Percentiles rank a stretch among this genome's conserved stretches.
phyloP scores from a whole-genome alignment of 352 stramenopile genomes.

The Hyaloperonospora arabidopsidis region DNA sequence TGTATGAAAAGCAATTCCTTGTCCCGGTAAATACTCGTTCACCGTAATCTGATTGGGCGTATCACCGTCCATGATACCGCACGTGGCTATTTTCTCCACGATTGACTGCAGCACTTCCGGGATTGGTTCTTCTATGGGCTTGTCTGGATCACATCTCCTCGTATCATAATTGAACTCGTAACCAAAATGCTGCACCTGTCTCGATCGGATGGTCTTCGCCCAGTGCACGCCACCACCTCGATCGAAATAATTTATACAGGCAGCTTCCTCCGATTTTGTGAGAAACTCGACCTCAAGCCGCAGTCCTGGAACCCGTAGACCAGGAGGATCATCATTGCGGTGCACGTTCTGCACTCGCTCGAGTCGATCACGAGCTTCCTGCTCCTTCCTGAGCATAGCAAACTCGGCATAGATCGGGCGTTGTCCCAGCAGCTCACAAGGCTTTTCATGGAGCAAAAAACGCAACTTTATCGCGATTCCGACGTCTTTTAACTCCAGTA shows the following conservation, averaged over 20 bases:
- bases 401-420: constrained; percentile 74
- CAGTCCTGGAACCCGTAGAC: constrained; percentile 51
- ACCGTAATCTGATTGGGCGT: constrained; percentile 74
- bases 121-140: constrained; percentile 44
- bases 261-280: constrained; percentile 42
- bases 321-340: constrained; percentile 33
- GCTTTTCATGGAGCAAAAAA: constrained; percentile 46
- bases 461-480: constrained; percentile 22
- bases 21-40: constrained; percentile 86
- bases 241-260: constrained; percentile 55
- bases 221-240: constrained; percentile 41
- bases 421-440: constrained; percentile 42
- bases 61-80: constrained; percentile 46
- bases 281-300: constrained; percentile 60
- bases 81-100: constrained; percentile 41
- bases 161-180: constrained; percentile 86
- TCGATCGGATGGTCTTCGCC: constrained; percentile 67
- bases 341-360: constrained; percentile 50
- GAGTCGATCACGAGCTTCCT: constrained; percentile 56
- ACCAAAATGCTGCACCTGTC: constrained; percentile 85
- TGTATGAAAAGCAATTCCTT: constrained; percentile 83
- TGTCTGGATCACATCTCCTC: constrained; percentile 42
- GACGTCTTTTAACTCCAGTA: constrained; percentile 31
- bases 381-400: constrained; percentile 52
- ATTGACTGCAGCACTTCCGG: constrained; percentile 35